These are phyloP conservation scores for Cadophora sp. DNA, from an alignment of 2,329 filamentous ascomycete genomes.

Conservation along the genomic window DNA sequence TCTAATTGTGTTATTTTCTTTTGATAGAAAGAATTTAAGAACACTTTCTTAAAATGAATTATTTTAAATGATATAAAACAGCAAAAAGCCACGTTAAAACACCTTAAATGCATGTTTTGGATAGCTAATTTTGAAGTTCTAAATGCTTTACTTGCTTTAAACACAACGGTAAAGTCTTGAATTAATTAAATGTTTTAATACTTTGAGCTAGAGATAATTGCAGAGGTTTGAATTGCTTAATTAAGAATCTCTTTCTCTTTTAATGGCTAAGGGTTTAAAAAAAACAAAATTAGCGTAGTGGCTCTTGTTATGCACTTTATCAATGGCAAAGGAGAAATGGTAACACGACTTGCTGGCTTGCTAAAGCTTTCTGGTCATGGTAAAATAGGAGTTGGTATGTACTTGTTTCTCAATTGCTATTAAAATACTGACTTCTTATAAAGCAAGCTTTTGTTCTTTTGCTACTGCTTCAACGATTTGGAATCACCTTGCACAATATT, in stretches of 20 bases:
- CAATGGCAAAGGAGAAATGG: neutral
- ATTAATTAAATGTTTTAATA: neutral
- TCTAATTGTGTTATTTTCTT: too few relatives aligned
- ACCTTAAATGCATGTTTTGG: neutral
- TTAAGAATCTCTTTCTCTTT: neutral
- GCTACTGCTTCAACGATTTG: neutral
- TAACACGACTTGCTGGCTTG: neutral
- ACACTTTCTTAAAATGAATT: too few relatives aligned
- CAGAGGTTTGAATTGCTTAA: neutral
- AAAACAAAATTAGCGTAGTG: neutral
- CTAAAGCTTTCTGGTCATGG: neutral
- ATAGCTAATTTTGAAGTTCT: neutral
- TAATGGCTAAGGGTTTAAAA: neutral
- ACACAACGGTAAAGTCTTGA: neutral
- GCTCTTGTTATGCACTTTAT: neutral
- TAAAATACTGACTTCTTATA: too few relatives aligned
- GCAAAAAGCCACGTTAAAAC: too few relatives aligned
- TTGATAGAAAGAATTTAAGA: too few relatives aligned
- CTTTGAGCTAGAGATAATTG: neutral
- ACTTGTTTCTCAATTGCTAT: neutral
- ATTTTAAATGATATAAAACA: too few relatives aligned
- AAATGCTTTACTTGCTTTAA: neutral
- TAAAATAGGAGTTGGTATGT: neutral
- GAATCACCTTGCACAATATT: neutral
- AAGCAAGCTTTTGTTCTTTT: neutral